phyloP scores from a whole-genome alignment of 257 asterid genomes.

The Fraxinus pennsylvanica region DNA sequence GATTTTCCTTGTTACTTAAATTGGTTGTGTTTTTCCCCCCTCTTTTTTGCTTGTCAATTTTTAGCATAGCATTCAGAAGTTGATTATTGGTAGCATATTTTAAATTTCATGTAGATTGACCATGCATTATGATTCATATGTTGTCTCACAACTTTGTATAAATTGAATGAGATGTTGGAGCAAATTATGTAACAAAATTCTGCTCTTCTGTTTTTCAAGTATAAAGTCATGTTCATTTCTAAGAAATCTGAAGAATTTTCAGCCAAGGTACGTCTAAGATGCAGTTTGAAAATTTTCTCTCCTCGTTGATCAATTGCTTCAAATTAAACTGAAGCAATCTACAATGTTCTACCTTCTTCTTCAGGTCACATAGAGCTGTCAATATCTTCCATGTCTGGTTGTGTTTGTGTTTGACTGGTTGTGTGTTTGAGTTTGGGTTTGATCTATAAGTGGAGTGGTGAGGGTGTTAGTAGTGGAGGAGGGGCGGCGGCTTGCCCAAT shows the following conservation, averaged over 20 bases:
- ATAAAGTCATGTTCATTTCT: too few species aligned
- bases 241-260: too few species aligned
- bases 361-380: neutral
- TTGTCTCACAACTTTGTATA: neutral
- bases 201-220: neutral
- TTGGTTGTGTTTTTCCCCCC: neutral
- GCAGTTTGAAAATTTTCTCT: neutral
- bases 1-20: neutral
- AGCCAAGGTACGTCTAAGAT: neutral
- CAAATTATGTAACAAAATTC: neutral
- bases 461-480: too few species aligned
- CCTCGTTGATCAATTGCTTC: neutral
- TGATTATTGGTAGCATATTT: conserved; percentile 23
- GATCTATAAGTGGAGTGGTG: too few species aligned
- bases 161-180: neutral
- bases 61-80: conserved; percentile 18
- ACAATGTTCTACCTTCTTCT: neutral
- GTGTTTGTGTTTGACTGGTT: too few species aligned
- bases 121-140: conserved; percentile 25
- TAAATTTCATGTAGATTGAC: conserved; percentile 15
- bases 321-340: neutral
- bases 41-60: neutral
- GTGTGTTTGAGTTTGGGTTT: too few species aligned
- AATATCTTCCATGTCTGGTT: neutral
- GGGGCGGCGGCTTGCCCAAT: too few species aligned